Conservation (phyloP, 257 asterid species). For the Solanum corneliomulleri region DNA sequence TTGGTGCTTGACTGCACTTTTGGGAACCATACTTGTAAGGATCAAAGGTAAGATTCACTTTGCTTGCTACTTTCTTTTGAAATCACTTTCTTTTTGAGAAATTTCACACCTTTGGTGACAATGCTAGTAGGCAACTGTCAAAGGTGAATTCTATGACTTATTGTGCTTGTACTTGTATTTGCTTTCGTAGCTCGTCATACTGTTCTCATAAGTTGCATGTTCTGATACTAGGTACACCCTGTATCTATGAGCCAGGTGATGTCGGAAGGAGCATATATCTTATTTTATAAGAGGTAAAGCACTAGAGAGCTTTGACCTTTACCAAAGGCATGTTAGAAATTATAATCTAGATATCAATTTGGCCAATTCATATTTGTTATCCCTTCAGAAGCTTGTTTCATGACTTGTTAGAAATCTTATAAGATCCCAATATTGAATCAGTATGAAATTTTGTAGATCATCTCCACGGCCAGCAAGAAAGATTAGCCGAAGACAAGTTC, state of each 20-base stretch:
- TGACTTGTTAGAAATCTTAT: not conserved
- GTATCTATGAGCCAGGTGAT: slow-evolving; percentile 63
- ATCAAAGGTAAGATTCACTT: not conserved
- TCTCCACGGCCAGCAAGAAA: slow-evolving; percentile 44
- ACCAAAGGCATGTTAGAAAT: not conserved
- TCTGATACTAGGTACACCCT: slow-evolving; percentile 46
- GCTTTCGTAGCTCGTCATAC: not conserved
- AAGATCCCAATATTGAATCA: not conserved
- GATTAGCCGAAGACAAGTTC: slow-evolving; percentile 15
- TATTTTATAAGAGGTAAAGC: slow-evolving; percentile 75
- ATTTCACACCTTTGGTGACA: not conserved
- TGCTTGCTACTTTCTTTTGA: not conserved
- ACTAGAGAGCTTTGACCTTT: not conserved
- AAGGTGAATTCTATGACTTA: not conserved
- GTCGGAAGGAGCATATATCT: slow-evolving; percentile 79
- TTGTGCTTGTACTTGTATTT: not conserved
- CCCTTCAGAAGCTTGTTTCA: not conserved
- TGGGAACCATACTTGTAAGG: not conserved
- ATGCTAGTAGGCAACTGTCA: not conserved
- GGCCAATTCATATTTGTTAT: not conserved
- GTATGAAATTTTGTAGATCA: slow-evolving; percentile 29
- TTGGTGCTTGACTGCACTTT: not conserved
- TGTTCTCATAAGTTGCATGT: not conserved
- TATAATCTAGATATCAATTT: not conserved
- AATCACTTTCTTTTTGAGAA: not conserved